A percentile compares a stretch with the other conserved stretches of the same genome.
phyloP scores from a whole-genome alignment of 306 rosid genomes.

The Oemleria cerasiformis region DNA sequence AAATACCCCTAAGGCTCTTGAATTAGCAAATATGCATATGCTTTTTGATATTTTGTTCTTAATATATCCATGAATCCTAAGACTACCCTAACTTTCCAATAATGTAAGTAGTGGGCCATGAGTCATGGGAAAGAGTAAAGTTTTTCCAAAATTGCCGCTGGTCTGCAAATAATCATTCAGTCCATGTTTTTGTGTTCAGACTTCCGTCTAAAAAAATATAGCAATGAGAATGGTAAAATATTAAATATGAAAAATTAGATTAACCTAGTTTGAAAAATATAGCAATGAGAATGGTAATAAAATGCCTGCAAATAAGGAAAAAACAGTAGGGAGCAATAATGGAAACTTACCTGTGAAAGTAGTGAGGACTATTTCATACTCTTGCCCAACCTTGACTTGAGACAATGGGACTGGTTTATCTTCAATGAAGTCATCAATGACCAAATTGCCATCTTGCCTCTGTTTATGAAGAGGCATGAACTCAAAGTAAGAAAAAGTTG shows the following conservation, averaged over 20 bases:
- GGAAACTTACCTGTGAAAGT: conserved; percentile 74
- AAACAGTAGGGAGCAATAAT: background rate
- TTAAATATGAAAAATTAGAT: too few species aligned
- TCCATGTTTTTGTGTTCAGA: conserved; percentile 16
- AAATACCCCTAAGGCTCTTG: background rate
- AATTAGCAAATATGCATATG: background rate
- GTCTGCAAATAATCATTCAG: conserved; percentile 1
- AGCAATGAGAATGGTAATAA: background rate
- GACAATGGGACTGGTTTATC: conserved; percentile 76
- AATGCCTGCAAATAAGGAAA: background rate
- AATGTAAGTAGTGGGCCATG: conserved; percentile 7
- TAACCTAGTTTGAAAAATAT: background rate
- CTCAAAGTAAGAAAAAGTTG: conserved; percentile 89
- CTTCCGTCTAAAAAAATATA: background rate
- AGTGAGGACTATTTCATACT: conserved; percentile 84
- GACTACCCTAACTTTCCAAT: background rate
- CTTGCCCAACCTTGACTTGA: conserved; percentile 65
- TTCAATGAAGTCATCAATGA: conserved; percentile 61
- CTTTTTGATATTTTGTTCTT: background rate
- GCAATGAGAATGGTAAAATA: background rate
- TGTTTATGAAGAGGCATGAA: conserved; percentile 71
- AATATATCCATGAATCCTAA: background rate
- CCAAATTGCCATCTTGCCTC: conserved; percentile 28
- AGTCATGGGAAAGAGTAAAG: background rate
- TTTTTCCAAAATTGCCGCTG: conserved; percentile 4